Evolutionary conservation across 345 rosid species (phyloP).

Genomic region (Salix udensis): DNA sequence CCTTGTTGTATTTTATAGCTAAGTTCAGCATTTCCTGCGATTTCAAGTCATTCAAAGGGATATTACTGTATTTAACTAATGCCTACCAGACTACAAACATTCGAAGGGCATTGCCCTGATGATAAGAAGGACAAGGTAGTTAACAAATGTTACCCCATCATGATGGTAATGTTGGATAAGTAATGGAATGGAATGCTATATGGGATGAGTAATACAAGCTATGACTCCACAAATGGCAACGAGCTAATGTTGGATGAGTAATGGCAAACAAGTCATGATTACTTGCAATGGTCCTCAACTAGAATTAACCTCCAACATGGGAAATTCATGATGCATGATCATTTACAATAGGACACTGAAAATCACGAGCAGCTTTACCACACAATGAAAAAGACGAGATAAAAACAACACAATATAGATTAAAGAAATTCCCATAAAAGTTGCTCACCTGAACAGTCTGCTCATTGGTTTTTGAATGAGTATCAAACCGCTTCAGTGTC

Average conservation of each 20-base stretch:
- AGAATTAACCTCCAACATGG: not conserved
- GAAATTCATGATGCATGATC: not conserved
- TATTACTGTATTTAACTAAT: not conserved
- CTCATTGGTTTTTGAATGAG: conserved; percentile 67
- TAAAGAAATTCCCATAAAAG: not conserved
- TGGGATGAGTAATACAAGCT: not conserved
- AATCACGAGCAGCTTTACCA: not conserved
- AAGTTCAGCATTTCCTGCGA: conserved; percentile 83
- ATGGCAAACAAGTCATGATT: not conserved
- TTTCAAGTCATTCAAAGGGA: not conserved
- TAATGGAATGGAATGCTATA: not conserved
- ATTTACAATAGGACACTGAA: not conserved
- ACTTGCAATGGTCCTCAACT: not conserved
- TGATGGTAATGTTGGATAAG: not conserved
- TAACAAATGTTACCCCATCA: not conserved
- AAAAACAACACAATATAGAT: not conserved
- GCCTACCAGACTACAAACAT: not conserved
- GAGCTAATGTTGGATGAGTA: not conserved
- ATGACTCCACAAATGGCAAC: not conserved
- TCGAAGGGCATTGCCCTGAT: not conserved
- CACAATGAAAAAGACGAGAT: not conserved
- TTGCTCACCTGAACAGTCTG: conserved; percentile 60
- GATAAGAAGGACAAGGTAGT: not conserved
- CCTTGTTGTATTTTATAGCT: conserved; percentile 87
- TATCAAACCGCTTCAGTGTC: conserved; percentile 78